Evolutionary conservation across 148 eudicot genomes (phyloP).

Genomic region (Rhododendron simsii): DNA sequence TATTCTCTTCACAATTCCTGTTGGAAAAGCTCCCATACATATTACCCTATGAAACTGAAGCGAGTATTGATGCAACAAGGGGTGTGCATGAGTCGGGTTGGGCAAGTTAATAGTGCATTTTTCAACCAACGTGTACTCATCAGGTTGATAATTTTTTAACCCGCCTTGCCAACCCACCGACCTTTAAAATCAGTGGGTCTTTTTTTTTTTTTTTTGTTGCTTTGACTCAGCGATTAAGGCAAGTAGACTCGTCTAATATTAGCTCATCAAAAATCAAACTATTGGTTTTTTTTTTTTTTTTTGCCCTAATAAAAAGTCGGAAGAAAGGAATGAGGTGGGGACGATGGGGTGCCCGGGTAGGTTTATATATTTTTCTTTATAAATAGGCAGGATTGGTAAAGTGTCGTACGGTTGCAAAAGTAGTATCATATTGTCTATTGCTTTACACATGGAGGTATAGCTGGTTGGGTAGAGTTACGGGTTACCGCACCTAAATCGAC

Average conservation of each 20-base stretch:
- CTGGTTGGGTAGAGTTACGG: no score
- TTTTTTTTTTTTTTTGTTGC: background rate
- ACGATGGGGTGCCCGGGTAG: no score
- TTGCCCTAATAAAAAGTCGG: no score
- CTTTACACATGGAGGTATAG: no score
- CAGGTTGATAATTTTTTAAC: background rate
- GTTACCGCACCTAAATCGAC: background rate
- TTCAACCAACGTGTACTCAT: no score
- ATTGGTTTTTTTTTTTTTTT: background rate
- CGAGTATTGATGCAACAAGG: no score
- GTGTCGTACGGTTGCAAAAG: no score
- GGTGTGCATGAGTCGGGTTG: no score
- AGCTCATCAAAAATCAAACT: background rate
- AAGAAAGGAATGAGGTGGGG: background rate
- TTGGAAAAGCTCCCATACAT: background rate
- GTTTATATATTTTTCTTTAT: no score
- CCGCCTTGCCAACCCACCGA: background rate
- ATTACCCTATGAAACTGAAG: background rate
- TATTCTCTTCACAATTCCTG: background rate
- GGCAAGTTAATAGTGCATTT: no score
- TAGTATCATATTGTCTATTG: no score
- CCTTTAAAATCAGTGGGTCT: background rate
- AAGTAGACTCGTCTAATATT: background rate
- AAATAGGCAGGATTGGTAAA: no score
- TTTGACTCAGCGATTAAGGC: background rate